These are phyloP conservation scores for Petunia secreta DNA, from an alignment of 257 asterid species.

Conservation along the genomic window DNA sequence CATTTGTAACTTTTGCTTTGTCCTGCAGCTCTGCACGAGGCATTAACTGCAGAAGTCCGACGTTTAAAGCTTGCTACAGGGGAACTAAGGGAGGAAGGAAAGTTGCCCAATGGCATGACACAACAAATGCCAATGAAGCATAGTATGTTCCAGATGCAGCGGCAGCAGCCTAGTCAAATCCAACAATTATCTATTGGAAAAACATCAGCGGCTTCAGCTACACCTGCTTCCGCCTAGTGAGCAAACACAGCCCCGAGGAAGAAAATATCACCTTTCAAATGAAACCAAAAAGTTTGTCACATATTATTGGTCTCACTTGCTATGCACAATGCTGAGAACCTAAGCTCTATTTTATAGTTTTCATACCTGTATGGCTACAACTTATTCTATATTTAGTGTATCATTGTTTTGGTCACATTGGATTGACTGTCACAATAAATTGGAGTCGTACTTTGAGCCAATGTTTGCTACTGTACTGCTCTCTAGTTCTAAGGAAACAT, in stretches of 20 bases:
- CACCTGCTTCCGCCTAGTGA: constrained; percentile 52
- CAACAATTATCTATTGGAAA: constrained; percentile 48
- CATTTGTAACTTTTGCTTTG: constrained; percentile 4
- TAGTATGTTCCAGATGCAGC: constrained; percentile 52
- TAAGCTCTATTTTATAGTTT: not conserved
- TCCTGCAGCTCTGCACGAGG: constrained; percentile 71
- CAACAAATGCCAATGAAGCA: constrained; percentile 56
- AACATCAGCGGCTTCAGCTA: constrained; percentile 40
- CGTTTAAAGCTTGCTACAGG: constrained; percentile 59
- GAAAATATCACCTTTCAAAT: constrained; percentile 2
- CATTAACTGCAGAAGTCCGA: constrained; percentile 73
- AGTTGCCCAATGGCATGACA: constrained; percentile 38
- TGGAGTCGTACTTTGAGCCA: not conserved
- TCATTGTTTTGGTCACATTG: constrained; percentile 24
- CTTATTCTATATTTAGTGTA: not conserved
- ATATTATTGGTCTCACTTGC: not conserved
- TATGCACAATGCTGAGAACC: not conserved
- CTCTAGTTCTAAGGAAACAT: not conserved
- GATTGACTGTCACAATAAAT: constrained; percentile 19
- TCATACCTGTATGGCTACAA: not conserved
- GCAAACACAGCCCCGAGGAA: not conserved
- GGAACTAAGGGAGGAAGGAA: constrained; percentile 59
- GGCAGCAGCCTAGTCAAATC: constrained; percentile 48
- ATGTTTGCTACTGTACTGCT: not conserved
- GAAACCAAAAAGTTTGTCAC: not conserved